These are phyloP conservation scores for Chrysochromulina parva DNA, from an alignment of 78 protist species.

Conservation along the genomic window DNA sequence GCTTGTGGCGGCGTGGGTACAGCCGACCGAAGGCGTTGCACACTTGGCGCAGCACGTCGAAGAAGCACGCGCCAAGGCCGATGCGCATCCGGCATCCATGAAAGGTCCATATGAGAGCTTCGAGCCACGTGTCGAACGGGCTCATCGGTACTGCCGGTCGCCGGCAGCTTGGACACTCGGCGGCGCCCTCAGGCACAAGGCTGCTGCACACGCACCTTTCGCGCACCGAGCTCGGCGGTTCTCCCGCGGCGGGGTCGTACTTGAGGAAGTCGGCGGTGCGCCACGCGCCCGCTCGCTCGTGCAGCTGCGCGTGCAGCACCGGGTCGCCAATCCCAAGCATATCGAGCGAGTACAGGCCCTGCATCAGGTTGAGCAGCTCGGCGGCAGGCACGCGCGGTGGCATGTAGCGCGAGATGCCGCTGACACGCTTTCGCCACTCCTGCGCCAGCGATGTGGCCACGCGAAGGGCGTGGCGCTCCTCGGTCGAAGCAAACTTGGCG, in stretches of 20 bases:
- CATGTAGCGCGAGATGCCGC: neutral
- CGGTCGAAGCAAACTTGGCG: neutral
- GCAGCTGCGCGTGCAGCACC: neutral
- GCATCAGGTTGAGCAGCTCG: neutral
- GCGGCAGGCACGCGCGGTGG: neutral
- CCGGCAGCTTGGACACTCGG: neutral
- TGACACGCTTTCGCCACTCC: neutral
- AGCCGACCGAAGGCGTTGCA: neutral
- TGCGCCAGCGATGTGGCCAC: neutral
- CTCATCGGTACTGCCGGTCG: neutral
- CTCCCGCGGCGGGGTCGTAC: neutral
- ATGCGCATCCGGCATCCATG: neutral
- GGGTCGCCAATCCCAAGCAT: neutral
- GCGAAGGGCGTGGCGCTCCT: neutral
- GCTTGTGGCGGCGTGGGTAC: neutral
- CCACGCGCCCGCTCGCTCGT: neutral
- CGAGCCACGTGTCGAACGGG: neutral
- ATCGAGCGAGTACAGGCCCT: neutral
- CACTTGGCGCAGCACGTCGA: neutral
- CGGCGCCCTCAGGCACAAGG: neutral
- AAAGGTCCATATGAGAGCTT: neutral
- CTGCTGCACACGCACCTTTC: neutral
- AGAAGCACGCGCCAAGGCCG: neutral
- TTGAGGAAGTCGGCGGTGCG: neutral
- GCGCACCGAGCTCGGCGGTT: neutral